These are phyloP conservation scores for Friedmanniomyces simplex DNA, from an alignment of 495 filamentous ascomycete genomes.

Conservation along the genomic window DNA sequence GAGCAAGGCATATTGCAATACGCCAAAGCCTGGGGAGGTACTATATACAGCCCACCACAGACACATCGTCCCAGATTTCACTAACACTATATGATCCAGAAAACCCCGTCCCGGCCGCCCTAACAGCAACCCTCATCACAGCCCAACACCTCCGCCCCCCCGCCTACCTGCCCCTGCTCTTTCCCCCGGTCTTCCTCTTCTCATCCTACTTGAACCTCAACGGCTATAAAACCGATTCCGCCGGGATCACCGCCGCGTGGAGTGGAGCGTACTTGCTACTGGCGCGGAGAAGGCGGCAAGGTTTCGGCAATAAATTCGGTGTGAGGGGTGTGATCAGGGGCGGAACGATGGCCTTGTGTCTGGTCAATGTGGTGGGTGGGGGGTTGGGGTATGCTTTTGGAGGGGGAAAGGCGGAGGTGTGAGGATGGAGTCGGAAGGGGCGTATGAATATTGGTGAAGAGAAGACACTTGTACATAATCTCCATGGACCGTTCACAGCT, in stretches of 20 bases:
- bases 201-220: slow-evolving; percentile 72
- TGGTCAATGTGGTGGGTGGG: slow-evolving; percentile 58
- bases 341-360: slow-evolving; percentile 58
- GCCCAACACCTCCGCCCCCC: slow-evolving; percentile 68
- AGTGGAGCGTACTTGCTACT: slow-evolving; percentile 74
- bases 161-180: slow-evolving; percentile 64
- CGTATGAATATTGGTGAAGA: no score
- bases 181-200: slow-evolving; percentile 78
- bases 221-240: slow-evolving; percentile 68
- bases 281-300: slow-evolving; percentile 53
- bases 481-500: no score
- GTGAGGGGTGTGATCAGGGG: slow-evolving; percentile 61
- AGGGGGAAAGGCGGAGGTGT: slow-evolving; percentile 9
- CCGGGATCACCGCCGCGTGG: slow-evolving; percentile 77
- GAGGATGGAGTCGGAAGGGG: no score
- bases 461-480: no score
- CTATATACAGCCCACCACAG: no score
- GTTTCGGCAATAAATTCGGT: slow-evolving; percentile 42
- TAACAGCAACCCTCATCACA: slow-evolving; percentile 68
- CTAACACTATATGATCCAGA: slow-evolving; percentile 39
- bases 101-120: slow-evolving; percentile 65
- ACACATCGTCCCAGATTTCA: slow-evolving; percentile 10
- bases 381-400: slow-evolving; percentile 61
- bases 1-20: slow-evolving; percentile 43
- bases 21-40: slow-evolving; percentile 64